phyloP scores from a whole-genome alignment of 2,329 filamentous ascomycete genomes.

The Davidsoniella eucalypti region DNA sequence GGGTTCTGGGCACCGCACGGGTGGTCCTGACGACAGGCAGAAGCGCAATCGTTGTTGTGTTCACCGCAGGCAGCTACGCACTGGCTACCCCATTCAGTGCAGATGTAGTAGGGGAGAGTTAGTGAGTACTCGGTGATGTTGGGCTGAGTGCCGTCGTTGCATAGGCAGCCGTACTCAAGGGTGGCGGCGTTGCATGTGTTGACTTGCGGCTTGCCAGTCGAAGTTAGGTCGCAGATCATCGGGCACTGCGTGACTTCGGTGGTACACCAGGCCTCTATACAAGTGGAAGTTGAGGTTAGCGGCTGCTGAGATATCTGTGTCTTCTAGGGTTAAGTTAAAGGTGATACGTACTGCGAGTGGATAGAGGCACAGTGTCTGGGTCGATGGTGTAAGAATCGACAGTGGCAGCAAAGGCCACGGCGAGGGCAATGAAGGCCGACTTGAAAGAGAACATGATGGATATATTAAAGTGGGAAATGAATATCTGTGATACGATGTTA shows the following conservation, averaged over 20 bases:
- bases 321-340: neutral
- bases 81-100: constrained; percentile 53
- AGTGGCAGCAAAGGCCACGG: constrained; percentile 33
- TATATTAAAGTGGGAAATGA: neutral
- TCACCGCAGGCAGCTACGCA: constrained; percentile 42
- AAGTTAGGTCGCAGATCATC: constrained; percentile 49
- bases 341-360: constrained; percentile 31
- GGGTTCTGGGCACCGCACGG: constrained; percentile 58
- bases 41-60: constrained; percentile 40
- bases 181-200: constrained; percentile 51
- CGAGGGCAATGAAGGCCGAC: constrained; percentile 24
- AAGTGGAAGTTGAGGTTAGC: neutral
- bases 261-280: constrained; percentile 45
- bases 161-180: constrained; percentile 57
- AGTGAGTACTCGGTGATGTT: constrained; percentile 64
- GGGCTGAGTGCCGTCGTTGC: constrained; percentile 46
- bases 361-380: constrained; percentile 39
- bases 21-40: constrained; percentile 45
- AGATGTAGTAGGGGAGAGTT: constrained; percentile 64
- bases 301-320: neutral
- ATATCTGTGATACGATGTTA: neutral
- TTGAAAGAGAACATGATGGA: constrained; percentile 3
- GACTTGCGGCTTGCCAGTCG: constrained; percentile 32
- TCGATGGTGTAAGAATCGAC: constrained; percentile 45
- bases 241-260: constrained; percentile 49